Evolutionary conservation across 2,329 filamentous ascomycete genomes (phyloP).

Genomic region (Cladosporium oxysporum): DNA sequence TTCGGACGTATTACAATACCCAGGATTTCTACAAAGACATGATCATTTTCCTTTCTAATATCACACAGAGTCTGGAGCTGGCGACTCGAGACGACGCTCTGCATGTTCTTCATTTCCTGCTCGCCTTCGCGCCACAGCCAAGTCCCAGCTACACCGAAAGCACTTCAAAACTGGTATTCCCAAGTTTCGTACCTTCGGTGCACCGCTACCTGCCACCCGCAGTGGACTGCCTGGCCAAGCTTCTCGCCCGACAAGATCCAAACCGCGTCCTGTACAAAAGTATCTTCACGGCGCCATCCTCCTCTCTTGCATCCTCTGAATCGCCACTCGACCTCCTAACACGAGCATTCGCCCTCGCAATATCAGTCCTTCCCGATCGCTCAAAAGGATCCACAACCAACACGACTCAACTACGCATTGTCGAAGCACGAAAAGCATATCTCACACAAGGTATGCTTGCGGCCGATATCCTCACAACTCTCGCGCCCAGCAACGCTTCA

Average conservation of each 20-base stretch:
- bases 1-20: slow-evolving; percentile 80
- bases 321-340: slow-evolving; percentile 80
- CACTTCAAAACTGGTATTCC: slow-evolving; percentile 66
- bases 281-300: slow-evolving; percentile 68
- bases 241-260: slow-evolving; percentile 89
- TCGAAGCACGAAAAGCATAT: slow-evolving; percentile 83
- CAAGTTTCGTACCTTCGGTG: slow-evolving; percentile 74
- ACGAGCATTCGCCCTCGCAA: slow-evolving; percentile 80
- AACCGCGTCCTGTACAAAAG: slow-evolving; percentile 82
- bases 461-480: slow-evolving; percentile 79
- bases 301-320: slow-evolving; percentile 29
- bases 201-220: slow-evolving; percentile 90
- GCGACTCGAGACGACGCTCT: slow-evolving; percentile 84
- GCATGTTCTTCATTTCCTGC: slow-evolving; percentile 81
- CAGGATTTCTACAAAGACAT: slow-evolving; percentile 97
- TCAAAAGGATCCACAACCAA: slow-evolving; percentile 55
- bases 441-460: slow-evolving; percentile 90
- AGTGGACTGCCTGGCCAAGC: slow-evolving; percentile 85
- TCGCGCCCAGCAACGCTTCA: slow-evolving; percentile 52
- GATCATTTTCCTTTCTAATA: slow-evolving; percentile 83
- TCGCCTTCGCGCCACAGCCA: slow-evolving; percentile 84
- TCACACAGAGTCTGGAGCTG: slow-evolving; percentile 74
- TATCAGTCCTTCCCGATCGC: slow-evolving; percentile 78
- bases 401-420: slow-evolving; percentile 57
- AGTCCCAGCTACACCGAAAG: slow-evolving; percentile 56